Evolutionary conservation across 495 filamentous ascomycete species (phyloP), one percentile per base, ranked within the genome.

Genomic region (Neurospora sp.): DNA sequence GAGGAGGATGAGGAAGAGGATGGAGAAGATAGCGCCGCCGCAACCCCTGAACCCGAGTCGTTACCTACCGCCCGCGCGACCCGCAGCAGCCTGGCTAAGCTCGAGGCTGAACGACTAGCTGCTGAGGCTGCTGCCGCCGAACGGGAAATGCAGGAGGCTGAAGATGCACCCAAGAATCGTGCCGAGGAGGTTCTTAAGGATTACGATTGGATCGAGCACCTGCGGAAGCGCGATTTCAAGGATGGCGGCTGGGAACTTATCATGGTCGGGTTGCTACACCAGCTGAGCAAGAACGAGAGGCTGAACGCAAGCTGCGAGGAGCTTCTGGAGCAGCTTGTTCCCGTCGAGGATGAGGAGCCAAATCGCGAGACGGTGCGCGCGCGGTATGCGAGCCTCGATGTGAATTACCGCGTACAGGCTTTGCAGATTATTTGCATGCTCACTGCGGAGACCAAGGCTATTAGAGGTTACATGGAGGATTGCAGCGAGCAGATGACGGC

Each of bases 231-330:
- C 12, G 91, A 97, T 75, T 98, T 98, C 81, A 86, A 90, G 70
- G 89, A 96, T 46, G 96, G 95, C 69, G 94, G 93, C 39, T 99
- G 96, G 96, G 88, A 97, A 77, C 76, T 92, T 72, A 94, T 98
- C 71, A 86, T 99, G 78, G 89, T 97, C 39, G 96, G 96, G 12
- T 82, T 98, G 16, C 79, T 99, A 27, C 85, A 97, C 73, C 93
- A 94, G 75, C 85, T 99, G 11, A 96, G 95, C 18, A 88, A 90
- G 78, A 89, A 88, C 69, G 88, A 89, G n/a, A 85, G 89, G 12
- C 86, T 89, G 61, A 86, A 92, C 69, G 86, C 87, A n/a, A 79
- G 82, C 37, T 97, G 94, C 78, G 93, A 97, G 74, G 87, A 91
- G 61, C 87, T 98, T 6, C 83, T 99, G 44, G 82, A 88, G 53